Evolutionary conservation across 2,329 filamentous ascomycete species (phyloP), one percentile per base, ranked within the genome.

Genomic region (Chalaropsis thielavioides): DNA sequence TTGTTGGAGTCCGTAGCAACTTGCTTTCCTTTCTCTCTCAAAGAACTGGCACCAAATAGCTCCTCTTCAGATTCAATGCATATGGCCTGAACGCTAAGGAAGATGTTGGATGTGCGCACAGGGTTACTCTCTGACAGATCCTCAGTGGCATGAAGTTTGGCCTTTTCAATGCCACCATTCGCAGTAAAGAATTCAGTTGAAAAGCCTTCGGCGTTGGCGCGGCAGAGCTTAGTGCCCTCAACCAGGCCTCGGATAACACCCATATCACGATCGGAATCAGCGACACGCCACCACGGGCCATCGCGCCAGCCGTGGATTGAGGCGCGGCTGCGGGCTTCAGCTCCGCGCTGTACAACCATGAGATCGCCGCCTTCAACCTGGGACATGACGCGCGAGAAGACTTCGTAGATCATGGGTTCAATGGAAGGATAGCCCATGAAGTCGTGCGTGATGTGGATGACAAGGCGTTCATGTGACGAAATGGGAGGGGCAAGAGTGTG

Each of bases 381-480:
- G n/a, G 91, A 84, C 94, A 99, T 99, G 71, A 99, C 92, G 63
- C 91, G 87, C 64, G 88, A 88, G 78, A 99, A 99, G 68, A 94
- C 91, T 66, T 83, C 83, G 76, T 97, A 90, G 71, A 97, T 90
- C 64, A 96, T 82, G 19, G 92, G 91, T 73, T 97, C 92, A 70
- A 99, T 84, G 19, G 90, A 92, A 2, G 94, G 94, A 74, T 99
- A 99, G 70, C 90, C 90, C 70, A 91, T 86, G 54, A 99, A 83
- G 74, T 97, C 94, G 78, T 99, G 94, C 8, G 92, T 96, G 69
- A 94, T 95, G 78, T 99, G 94, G 71, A 99, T 97, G 71, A 95
- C 88, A 7, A 99, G 87, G 61, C 92, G 89, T 77, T 99, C 94
- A 76, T 99, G 94, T 8, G 92, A 94, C 64, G 91, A 92, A 72